Percentiles rank a stretch among this genome's conserved stretches.
Conservation (phyloP, 495 filamentous ascomycete species). For the Penicillium soppii region DNA sequence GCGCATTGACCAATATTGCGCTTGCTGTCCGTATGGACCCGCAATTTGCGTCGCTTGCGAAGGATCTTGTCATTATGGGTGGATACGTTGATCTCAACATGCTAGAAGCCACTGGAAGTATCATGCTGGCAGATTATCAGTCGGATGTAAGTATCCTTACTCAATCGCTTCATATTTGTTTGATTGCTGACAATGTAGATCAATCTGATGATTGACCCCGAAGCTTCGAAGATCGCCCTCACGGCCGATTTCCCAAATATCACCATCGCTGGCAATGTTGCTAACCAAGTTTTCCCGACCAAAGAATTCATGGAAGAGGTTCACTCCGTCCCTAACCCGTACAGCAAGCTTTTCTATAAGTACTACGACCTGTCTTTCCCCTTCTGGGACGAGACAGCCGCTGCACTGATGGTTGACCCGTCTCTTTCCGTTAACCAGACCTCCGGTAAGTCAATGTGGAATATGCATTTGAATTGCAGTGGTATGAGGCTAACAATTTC, state of each 20-base stretch:
- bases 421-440: slow-evolving; percentile 28
- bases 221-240: slow-evolving; percentile 41
- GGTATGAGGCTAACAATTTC: neutral
- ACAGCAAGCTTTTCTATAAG: slow-evolving; percentile 31
- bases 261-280: slow-evolving; percentile 38
- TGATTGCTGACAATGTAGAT: slow-evolving; percentile 16
- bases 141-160: slow-evolving; percentile 24
- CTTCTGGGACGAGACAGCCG: slow-evolving; percentile 44
- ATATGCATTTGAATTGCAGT: neutral
- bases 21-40: slow-evolving; percentile 39
- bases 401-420: slow-evolving; percentile 36
- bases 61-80: slow-evolving; percentile 40
- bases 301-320: slow-evolving; percentile 29
- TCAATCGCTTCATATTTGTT: neutral
- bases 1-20: slow-evolving; percentile 43
- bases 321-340: slow-evolving; percentile 23
- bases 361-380: slow-evolving; percentile 35
- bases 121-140: slow-evolving; percentile 29
- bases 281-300: slow-evolving; percentile 34
- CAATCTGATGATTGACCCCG: slow-evolving; percentile 44
- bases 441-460: slow-evolving; percentile 16
- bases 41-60: slow-evolving; percentile 37
- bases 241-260: slow-evolving; percentile 42
- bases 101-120: slow-evolving; percentile 27
- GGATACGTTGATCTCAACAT: slow-evolving; percentile 42